Conservation (phyloP, 2,329 filamentous ascomycete species). For the Botrytis medusae region DNA sequence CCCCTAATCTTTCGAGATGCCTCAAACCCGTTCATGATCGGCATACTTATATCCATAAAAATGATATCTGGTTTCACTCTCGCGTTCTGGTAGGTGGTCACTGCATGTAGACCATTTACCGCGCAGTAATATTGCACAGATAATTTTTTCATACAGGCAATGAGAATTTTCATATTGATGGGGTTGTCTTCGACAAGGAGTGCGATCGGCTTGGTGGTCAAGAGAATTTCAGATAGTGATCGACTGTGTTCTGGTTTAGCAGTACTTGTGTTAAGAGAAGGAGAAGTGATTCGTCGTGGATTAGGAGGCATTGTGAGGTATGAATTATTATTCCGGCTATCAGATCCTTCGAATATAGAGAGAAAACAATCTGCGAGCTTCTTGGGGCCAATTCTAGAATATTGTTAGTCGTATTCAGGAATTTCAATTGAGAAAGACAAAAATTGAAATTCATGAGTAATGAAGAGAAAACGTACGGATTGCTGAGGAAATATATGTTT, state of each 20-base stretch:
- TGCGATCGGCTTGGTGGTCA: background rate
- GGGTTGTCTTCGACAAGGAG: slow-evolving; percentile 42
- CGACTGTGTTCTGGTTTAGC: background rate
- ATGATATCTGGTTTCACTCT: slow-evolving; percentile 40
- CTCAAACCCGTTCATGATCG: slow-evolving; percentile 49
- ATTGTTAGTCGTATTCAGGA: background rate
- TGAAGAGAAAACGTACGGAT: slow-evolving; percentile 2
- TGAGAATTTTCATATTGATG: slow-evolving; percentile 40
- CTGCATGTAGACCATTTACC: slow-evolving; percentile 23
- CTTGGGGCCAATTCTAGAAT: slow-evolving; percentile 10
- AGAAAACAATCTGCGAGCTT: slow-evolving; percentile 15
- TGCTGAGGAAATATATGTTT: slow-evolving; percentile 18
- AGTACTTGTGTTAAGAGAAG: background rate
- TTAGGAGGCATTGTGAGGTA: background rate
- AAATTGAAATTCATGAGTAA: background rate
- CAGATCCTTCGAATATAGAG: slow-evolving; percentile 1
- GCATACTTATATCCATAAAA: slow-evolving; percentile 56
- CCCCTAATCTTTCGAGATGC: slow-evolving; percentile 21
- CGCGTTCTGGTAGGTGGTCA: slow-evolving; percentile 16
- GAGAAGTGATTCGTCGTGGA: background rate
- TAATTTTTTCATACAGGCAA: slow-evolving; percentile 26
- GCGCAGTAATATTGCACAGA: slow-evolving; percentile 35
- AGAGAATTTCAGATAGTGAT: background rate
- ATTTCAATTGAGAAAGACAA: too few species aligned
- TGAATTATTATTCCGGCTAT: background rate